Conservation (phyloP, 176 grass and related monocot genomes). For the Aegilops longissima region DNA sequence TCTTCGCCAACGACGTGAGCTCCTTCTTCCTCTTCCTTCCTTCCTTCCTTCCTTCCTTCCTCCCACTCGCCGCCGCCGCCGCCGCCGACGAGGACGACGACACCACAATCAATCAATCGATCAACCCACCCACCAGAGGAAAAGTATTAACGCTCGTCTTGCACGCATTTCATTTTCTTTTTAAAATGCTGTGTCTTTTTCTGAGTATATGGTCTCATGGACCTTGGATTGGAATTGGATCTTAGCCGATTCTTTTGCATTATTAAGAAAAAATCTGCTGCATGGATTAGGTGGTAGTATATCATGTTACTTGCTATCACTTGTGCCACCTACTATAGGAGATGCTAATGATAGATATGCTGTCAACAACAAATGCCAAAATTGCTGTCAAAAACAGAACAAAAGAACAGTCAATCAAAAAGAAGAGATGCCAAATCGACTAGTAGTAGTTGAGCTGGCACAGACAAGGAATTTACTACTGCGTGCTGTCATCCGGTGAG, state of each 20-base stretch:
- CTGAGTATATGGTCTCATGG: too few species aligned
- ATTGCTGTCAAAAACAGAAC: too few species aligned
- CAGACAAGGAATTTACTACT: not conserved
- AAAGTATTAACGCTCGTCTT: not conserved
- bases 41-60: too few species aligned
- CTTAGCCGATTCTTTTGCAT: not conserved
- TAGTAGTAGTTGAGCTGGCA: too few species aligned
- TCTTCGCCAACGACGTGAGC: slow-evolving; percentile 85
- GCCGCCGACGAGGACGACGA: too few species aligned
- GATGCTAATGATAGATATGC: not conserved
- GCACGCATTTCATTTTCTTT: not conserved
- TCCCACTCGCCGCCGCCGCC: too few species aligned
- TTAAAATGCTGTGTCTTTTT: too few species aligned
- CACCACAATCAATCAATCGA: too few species aligned
- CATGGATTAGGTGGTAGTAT: slow-evolving; percentile 7
- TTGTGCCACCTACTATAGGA: not conserved
- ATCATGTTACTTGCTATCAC: not conserved
- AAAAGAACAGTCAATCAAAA: too few species aligned
- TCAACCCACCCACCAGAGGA: too few species aligned
- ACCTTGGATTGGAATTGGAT: not conserved
- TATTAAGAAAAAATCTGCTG: not conserved
- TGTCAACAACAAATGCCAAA: too few species aligned
- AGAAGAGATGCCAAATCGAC: too few species aligned
- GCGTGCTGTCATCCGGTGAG: not conserved
- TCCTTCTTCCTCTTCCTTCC: not conserved